Conservation (phyloP, 129 eudicot genomes). For the Centella asiatica region DNA sequence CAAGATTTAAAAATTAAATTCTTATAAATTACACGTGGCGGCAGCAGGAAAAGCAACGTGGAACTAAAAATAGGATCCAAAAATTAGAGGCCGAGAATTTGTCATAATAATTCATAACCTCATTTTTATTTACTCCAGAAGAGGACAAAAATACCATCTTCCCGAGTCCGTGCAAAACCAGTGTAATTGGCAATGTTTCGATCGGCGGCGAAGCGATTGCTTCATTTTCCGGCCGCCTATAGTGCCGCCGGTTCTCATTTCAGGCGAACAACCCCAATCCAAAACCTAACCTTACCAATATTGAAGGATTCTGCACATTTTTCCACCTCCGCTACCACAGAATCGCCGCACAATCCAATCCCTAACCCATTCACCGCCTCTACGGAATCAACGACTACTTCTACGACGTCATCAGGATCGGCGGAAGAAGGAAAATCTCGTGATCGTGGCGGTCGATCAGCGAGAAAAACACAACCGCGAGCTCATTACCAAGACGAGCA, state of each 20-base stretch:
- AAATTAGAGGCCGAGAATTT: neutral
- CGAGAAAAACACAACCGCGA: slow-evolving; percentile 25
- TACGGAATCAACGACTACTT: slow-evolving; percentile 3
- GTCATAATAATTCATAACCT: too few species aligned
- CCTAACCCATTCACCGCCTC: slow-evolving; percentile 18
- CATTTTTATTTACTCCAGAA: neutral
- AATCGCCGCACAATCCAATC: slow-evolving; percentile 19
- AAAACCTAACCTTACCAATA: slow-evolving; percentile 11
- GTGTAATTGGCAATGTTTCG: slow-evolving; percentile 35
- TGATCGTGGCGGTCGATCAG: neutral
- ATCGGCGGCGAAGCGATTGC: slow-evolving; percentile 48
- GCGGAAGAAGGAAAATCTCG: slow-evolving; percentile 13
- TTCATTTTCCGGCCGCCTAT: slow-evolving; percentile 15
- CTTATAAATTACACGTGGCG: neutral
- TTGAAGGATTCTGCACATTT: slow-evolving; percentile 13
- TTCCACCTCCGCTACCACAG: slow-evolving; percentile 26
- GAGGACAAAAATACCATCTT: neutral
- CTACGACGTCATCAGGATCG: slow-evolving; percentile 12
- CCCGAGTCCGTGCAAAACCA: neutral
- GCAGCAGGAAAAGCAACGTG: neutral
- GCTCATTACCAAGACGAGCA: slow-evolving; percentile 58
- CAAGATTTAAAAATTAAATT: neutral
- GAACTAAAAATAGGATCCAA: neutral
- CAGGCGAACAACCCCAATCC: neutral
- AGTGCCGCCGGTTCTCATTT: slow-evolving; percentile 3